Percentiles rank a stretch among this genome's conserved stretches.
Evolutionary conservation across 2,329 filamentous ascomycete species (phyloP).

Genomic region (Cladosporium austrohemisphaericum): DNA sequence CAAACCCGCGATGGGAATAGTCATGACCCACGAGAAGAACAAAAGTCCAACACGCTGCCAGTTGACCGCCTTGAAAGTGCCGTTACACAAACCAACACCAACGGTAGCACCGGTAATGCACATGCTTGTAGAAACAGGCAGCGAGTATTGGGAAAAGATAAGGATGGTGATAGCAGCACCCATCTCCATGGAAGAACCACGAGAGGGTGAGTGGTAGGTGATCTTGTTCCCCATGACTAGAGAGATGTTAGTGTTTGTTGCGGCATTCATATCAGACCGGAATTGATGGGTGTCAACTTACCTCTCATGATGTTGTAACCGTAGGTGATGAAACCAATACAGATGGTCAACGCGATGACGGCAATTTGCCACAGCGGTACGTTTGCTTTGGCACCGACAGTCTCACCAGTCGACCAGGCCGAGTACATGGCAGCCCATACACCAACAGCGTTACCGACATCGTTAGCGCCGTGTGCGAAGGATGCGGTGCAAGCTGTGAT

Average conservation of each 20-base stretch:
- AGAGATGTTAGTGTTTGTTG: conserved; percentile 29
- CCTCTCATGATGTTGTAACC: conserved; percentile 64
- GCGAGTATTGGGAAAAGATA: conserved; percentile 58
- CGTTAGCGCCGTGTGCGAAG: conserved; percentile 68
- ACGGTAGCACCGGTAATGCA: conserved; percentile 62
- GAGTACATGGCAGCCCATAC: conserved; percentile 62
- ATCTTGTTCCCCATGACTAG: conserved; percentile 56
- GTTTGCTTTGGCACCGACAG: conserved; percentile 55
- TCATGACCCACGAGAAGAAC: conserved; percentile 59
- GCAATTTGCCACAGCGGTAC: conserved; percentile 76
- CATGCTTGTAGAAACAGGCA: conserved; percentile 63
- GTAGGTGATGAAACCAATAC: conserved; percentile 58
- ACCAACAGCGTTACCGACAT: conserved; percentile 61
- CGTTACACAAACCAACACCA: conserved; percentile 60
- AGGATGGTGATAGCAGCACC: conserved; percentile 61
- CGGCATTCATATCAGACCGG: conserved; percentile 31
- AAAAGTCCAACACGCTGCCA: conserved; percentile 61
- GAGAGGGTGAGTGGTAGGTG: conserved; percentile 56
- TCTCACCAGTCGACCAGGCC: conserved; percentile 52
- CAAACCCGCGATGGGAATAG: conserved; percentile 54
- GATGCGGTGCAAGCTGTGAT: conserved; percentile 68
- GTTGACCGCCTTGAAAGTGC: conserved; percentile 57
- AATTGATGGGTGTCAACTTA: conserved; percentile 39
- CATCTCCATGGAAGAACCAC: conserved; percentile 59
- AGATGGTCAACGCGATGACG: conserved; percentile 56